Base-by-base conservation (phyloP, 345 rosid genomes). In the Salix dunnii region DNA sequence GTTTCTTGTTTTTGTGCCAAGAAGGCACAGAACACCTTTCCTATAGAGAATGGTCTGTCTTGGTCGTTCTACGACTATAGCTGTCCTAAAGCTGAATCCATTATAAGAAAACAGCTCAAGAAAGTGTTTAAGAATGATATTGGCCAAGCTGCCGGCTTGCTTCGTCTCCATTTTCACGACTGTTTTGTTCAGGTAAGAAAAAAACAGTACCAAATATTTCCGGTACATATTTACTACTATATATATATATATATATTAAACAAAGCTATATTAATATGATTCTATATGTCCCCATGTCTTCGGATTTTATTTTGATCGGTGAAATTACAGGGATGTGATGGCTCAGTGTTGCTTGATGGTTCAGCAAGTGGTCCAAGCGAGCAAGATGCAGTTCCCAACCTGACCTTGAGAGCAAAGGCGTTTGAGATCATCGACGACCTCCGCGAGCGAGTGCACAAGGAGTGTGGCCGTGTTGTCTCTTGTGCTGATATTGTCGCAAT, bases 111-210 rank as follows among this genome's bases (percentile, higher is more conserved):
- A 20, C 88, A 86, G 76, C 91, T 94, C 72, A 77, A 85, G 82
- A 88, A 90, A 77, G 88, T 85, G 8, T 87, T 94, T 82, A 85
- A 83, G 80, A 76, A 82, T 14, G 98, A 92, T 49, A 84, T 90
- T 42, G 98, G 93, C 79, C 93, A 86, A 72, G 98, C 97, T 68
- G 98, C 98, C 25, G 98, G 91, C 67, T 80, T 92, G 72, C 93
- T 92, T 51, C 96, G 97, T 72, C 89, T 91, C 72, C 96, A 91
- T 77, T 94, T 94, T 85, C 98, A 94, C 43, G 97, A 92, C 77
- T 94, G 98, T 90, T 94, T 94, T 65, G 98, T 94, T 72, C 88
- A 88, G 97, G 98, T 91, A 68, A 28, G 8, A 2, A 12, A 38
- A 33, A 16, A 18, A 18, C 9, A 55, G 1, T 13, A 5, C 21